phyloP scores from a whole-genome alignment of 495 filamentous ascomycete species.

The Podospora pseudopauciseta region DNA sequence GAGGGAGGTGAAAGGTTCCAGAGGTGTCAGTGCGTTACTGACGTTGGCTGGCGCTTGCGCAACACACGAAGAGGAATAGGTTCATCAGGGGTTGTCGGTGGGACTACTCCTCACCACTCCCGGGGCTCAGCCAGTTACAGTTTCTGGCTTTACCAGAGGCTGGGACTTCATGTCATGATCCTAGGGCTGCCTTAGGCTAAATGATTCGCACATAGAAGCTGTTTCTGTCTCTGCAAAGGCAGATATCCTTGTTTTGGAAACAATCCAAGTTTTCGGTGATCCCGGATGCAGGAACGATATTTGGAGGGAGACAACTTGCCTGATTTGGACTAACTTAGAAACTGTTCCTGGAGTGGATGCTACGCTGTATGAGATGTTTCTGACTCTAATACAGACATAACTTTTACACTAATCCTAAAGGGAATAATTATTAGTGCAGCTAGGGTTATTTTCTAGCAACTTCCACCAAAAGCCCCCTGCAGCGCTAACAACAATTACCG shows the following conservation, averaged over 20 bases:
- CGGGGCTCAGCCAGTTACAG: no score
- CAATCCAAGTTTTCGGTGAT: not conserved
- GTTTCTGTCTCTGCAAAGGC: not conserved
- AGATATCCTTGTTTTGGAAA: not conserved
- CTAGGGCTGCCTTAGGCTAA: not conserved
- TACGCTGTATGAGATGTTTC: not conserved
- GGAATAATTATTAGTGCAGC: not conserved
- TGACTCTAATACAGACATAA: not conserved
- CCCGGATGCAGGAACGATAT: not conserved
- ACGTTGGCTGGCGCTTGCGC: no score
- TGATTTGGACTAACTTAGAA: slow-evolving; percentile 3
- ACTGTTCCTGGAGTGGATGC: not conserved
- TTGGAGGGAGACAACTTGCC: not conserved
- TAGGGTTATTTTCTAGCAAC: not conserved
- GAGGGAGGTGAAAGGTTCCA: no score
- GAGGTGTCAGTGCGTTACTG: no score
- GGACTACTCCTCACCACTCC: no score
- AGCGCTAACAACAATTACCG: not conserved
- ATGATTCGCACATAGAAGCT: not conserved
- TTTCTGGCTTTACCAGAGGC: not conserved
- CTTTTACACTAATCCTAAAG: no score
- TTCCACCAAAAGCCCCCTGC: no score
- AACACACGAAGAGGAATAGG: slow-evolving; percentile 10
- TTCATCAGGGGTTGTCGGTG: not conserved
- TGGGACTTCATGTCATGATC: not conserved